phyloP scores from a whole-genome alignment of 2,329 filamentous ascomycete genomes.

The Ophiostoma quercus region DNA sequence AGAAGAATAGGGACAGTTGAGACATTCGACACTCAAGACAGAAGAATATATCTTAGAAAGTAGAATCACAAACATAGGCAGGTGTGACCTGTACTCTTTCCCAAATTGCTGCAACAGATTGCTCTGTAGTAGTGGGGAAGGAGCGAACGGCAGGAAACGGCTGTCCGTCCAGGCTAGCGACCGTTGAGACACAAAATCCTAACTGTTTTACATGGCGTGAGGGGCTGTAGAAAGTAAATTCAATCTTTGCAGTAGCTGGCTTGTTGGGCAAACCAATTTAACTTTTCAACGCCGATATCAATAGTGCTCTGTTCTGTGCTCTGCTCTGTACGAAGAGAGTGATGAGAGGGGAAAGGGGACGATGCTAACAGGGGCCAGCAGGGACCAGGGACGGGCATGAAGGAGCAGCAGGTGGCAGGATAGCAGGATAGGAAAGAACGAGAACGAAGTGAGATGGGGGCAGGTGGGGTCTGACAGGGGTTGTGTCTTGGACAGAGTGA shows the following conservation, averaged over 20 bases:
- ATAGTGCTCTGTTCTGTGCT: no score
- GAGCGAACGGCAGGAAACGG: slow-evolving; percentile 8
- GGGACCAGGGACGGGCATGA: slow-evolving; percentile 10
- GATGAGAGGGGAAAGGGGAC: slow-evolving; percentile 13
- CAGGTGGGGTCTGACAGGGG: neutral
- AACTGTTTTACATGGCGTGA: slow-evolving; percentile 11
- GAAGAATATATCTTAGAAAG: neutral
- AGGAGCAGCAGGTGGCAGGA: slow-evolving; percentile 5
- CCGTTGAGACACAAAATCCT: slow-evolving; percentile 13
- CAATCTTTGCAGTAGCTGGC: neutral
- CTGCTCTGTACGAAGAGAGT: neutral
- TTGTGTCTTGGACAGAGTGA: slow-evolving; percentile 2
- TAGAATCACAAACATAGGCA: neutral
- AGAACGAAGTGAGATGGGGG: slow-evolving; percentile 11
- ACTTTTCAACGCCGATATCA: neutral
- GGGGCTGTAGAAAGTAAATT: neutral
- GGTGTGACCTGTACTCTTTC: neutral
- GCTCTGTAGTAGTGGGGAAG: neutral
- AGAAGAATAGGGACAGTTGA: neutral
- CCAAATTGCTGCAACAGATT: neutral
- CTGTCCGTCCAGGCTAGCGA: slow-evolving; percentile 5
- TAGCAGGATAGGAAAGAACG: slow-evolving; percentile 9
- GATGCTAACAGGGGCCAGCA: neutral
- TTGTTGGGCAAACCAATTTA: slow-evolving; percentile 2
- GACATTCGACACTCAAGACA: neutral